These are phyloP conservation scores for Pleurozium schreberi DNA, from an alignment of 225 moss, liverwort and hornwort genomes.

Conservation along the genomic window DNA sequence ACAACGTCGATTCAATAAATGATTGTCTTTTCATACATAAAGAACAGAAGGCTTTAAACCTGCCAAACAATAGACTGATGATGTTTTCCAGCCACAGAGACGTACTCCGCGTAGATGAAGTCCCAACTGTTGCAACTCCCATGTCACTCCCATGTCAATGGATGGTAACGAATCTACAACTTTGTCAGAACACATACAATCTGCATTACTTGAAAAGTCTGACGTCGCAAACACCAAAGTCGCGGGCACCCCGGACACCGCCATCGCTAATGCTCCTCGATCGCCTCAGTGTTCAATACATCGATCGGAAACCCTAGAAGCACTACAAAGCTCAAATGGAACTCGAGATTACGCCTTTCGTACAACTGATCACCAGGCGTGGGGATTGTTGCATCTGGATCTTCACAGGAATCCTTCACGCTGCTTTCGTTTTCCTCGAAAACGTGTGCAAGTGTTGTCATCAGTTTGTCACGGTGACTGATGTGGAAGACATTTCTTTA, in stretches of 20 bases:
- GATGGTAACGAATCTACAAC: not conserved
- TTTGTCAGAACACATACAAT: not conserved
- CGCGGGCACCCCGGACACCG: not conserved
- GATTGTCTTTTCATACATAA: not conserved
- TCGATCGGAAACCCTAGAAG: conserved; percentile 3
- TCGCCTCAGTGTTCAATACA: not conserved
- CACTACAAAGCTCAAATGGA: not conserved
- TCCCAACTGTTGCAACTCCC: conserved; percentile 67
- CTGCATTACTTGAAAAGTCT: not conserved
- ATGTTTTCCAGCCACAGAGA: conserved; percentile 59
- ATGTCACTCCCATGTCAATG: not conserved
- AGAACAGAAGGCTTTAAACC: conserved; percentile 16
- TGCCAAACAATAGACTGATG: conserved; percentile 86
- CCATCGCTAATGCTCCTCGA: conserved; percentile 3
- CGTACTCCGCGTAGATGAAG: conserved; percentile 89
- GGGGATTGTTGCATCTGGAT: not conserved
- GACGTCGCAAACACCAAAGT: conserved; percentile 43
- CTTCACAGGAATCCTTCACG: not conserved
- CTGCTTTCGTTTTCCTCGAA: not conserved
- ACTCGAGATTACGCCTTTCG: not conserved
- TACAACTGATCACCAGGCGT: not conserved
- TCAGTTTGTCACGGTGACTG: not conserved
- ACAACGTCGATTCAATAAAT: not conserved
- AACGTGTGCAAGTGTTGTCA: not conserved
- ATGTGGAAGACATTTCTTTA: not conserved